A percentile compares a stretch with the other conserved stretches of the same genome.
phyloP scores from a whole-genome alignment of 768 basidiomycete genomes.

The Pholiota conissans region DNA sequence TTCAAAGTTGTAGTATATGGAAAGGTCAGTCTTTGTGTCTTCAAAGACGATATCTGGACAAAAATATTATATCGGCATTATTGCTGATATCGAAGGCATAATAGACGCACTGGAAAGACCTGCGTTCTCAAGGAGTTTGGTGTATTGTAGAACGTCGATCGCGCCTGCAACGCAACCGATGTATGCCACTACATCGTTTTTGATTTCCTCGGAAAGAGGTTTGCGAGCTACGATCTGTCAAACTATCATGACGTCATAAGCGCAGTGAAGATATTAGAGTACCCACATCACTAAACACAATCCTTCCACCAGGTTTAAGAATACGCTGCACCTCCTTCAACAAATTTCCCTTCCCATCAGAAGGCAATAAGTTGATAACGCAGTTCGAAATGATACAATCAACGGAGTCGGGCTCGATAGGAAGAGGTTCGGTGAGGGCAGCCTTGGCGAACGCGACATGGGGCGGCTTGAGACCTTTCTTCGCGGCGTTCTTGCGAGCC shows the following conservation, averaged over 20 bases:
- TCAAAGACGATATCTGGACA: conserved; percentile 38
- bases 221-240: conserved; percentile 47
- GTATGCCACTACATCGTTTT: conserved; percentile 39
- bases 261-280: neutral
- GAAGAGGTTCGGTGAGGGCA: conserved; percentile 41
- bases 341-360: conserved; percentile 37
- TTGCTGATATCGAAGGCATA: neutral
- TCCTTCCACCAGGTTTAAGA: conserved; percentile 57
- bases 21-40: conserved; percentile 42
- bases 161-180: conserved; percentile 50
- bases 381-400: conserved; percentile 62
- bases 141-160: conserved; percentile 38
- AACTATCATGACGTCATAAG: neutral
- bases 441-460: conserved; percentile 50
- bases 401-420: conserved; percentile 45
- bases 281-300: conserved; percentile 51
- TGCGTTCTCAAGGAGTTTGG: conserved; percentile 32
- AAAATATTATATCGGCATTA: no score
- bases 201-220: conserved; percentile 41
- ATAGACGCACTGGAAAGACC: conserved; percentile 41
- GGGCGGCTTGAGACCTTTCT: conserved; percentile 42
- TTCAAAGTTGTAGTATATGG: conserved; percentile 27
- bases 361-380: conserved; percentile 51
- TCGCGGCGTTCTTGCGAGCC: conserved; percentile 44
- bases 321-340: conserved; percentile 49